Evolutionary conservation across 1,284 basidiomycete genomes (phyloP).

Genomic region (Trichosporon asahii): DNA sequence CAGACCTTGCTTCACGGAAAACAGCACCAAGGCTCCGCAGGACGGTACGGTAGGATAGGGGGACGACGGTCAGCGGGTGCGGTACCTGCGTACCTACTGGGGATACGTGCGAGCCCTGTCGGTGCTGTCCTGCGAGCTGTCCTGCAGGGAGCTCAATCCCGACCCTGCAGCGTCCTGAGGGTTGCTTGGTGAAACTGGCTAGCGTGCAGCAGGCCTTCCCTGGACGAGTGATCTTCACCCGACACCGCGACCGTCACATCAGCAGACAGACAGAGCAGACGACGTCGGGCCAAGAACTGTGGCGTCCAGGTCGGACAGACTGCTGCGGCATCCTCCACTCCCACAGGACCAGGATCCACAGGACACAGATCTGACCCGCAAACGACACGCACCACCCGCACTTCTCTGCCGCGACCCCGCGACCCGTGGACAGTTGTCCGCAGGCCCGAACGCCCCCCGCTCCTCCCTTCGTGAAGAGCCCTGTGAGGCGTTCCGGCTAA

Average conservation of each 20-base stretch:
- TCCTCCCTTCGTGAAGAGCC: neutral
- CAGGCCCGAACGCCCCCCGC: neutral
- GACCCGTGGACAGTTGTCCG: neutral
- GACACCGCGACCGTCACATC: neutral
- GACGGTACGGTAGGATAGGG: neutral
- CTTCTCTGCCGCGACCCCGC: neutral
- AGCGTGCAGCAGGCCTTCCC: neutral
- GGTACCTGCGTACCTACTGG: neutral
- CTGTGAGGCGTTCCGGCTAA: neutral
- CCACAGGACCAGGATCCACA: neutral
- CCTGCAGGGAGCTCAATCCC: neutral
- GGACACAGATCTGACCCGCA: neutral
- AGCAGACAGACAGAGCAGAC: neutral
- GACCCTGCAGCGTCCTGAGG: neutral
- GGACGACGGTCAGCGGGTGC: neutral
- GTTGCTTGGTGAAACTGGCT: neutral
- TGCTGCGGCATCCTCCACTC: neutral
- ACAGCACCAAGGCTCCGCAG: neutral
- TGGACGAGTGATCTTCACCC: constrained; percentile 7
- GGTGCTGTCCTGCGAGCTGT: neutral
- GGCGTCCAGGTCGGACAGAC: neutral
- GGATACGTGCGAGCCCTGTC: neutral
- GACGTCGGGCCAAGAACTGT: neutral
- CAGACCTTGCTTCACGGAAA: too few relatives aligned
- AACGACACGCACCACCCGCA: neutral